Evolutionary conservation across 228 moss, liverwort and hornwort genomes (phyloP).

Genomic region (Sphagnum fallax): DNA sequence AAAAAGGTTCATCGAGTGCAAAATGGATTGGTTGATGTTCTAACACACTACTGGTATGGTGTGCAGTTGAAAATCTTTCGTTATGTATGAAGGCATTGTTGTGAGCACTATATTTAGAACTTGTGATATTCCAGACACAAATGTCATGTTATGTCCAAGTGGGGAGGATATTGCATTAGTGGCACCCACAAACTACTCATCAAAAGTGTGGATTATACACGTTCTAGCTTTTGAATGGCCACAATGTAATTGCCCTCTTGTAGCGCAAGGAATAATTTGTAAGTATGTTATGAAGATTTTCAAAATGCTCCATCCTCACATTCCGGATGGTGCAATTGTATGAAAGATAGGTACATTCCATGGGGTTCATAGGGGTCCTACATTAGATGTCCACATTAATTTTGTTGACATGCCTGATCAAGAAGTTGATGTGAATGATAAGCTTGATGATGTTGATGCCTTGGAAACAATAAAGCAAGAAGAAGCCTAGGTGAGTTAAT

Average conservation of each 20-base stretch:
- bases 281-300: constrained; percentile 1
- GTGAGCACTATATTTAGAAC: not conserved
- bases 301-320: not conserved
- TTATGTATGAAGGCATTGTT: not conserved
- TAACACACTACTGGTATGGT: not conserved
- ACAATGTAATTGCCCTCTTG: not conserved
- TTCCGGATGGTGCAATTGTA: not conserved
- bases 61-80: not conserved
- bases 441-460: too few relatives aligned
- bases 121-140: not conserved
- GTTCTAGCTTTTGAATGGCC: not conserved
- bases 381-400: too few relatives aligned
- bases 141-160: not conserved
- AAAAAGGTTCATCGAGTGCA: too few relatives aligned
- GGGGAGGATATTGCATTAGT: not conserved
- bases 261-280: not conserved
- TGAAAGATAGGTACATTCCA: not conserved
- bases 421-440: too few relatives aligned
- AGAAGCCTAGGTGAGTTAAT: too few relatives aligned
- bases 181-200: not conserved
- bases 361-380: too few relatives aligned
- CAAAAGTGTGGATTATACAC: not conserved
- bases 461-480: too few relatives aligned
- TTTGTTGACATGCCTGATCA: too few relatives aligned
- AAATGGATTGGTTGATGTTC: not conserved